Percentiles rank a stretch among this genome's conserved stretches.
phyloP scores from a whole-genome alignment of 495 filamentous ascomycete species.

The Tuber borchii region DNA sequence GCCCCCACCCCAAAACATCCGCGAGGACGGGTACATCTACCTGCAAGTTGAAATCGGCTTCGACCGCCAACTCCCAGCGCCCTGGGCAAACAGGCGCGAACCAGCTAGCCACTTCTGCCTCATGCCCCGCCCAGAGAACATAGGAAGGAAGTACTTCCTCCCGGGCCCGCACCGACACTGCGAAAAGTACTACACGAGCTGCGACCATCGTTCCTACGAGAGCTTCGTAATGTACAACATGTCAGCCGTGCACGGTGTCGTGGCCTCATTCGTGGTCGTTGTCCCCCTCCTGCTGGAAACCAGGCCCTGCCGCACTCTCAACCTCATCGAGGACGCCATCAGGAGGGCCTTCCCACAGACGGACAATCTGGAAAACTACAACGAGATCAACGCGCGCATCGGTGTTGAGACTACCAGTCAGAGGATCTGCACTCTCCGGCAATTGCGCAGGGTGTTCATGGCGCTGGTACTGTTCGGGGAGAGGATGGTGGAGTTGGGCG shows the following conservation, averaged over 20 bases:
- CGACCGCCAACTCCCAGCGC: background rate
- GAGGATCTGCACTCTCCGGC: background rate
- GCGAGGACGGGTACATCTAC: background rate
- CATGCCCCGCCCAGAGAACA: background rate
- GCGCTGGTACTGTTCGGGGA: background rate
- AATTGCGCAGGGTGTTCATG: background rate
- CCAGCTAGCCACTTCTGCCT: background rate
- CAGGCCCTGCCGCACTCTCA: background rate
- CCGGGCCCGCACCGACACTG: background rate
- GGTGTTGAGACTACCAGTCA: background rate
- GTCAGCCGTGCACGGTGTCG: background rate
- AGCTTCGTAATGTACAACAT: conserved; percentile 1
- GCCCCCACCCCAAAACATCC: background rate
- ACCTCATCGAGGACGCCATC: background rate
- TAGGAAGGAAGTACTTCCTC: background rate
- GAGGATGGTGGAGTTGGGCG: background rate
- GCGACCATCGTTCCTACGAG: background rate
- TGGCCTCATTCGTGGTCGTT: background rate
- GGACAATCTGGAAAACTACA: background rate
- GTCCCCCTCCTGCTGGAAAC: background rate
- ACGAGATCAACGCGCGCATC: background rate
- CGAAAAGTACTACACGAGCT: background rate
- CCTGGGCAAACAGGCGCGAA: background rate
- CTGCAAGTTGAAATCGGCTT: background rate
- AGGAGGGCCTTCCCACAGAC: background rate